Conservation (phyloP, 1,284 basidiomycete species). For the Irpex sp. region DNA sequence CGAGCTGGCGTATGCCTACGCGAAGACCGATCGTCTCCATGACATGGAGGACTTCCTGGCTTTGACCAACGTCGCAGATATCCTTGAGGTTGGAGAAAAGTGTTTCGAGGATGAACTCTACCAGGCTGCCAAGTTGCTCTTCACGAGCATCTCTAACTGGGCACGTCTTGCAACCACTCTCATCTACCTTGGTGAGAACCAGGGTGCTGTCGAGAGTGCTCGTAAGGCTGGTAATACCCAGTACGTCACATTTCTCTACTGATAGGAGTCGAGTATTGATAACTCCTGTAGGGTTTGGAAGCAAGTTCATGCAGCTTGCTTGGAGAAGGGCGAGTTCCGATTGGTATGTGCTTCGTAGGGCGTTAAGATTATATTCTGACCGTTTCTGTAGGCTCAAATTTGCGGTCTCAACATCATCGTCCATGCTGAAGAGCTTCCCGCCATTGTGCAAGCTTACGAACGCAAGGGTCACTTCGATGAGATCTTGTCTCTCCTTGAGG, state of each 20-base stretch:
- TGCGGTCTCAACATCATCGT: slow-evolving; percentile 95
- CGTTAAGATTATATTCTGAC: slow-evolving; percentile 4
- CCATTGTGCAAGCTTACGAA: slow-evolving; percentile 86
- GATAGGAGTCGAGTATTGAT: slow-evolving; percentile 5
- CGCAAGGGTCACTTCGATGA: slow-evolving; percentile 93
- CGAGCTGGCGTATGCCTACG: slow-evolving; percentile 94
- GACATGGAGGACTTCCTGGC: slow-evolving; percentile 99
- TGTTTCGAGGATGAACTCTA: slow-evolving; percentile 99
- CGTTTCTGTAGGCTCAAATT: slow-evolving; percentile 75
- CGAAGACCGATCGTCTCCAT: slow-evolving; percentile 94
- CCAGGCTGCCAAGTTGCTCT: slow-evolving; percentile 94
- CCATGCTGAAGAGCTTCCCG: slow-evolving; percentile 90
- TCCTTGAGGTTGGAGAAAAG: slow-evolving; percentile 96
- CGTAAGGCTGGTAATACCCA: slow-evolving; percentile 99
- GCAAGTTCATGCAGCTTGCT: slow-evolving; percentile 97
- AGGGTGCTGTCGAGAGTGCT: slow-evolving; percentile 96
- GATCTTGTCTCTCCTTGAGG: slow-evolving; percentile 88
- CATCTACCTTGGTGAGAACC: slow-evolving; percentile 98
- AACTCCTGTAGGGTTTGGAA: slow-evolving; percentile 85
- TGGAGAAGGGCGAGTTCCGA: slow-evolving; percentile 97
- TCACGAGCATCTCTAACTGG: slow-evolving; percentile 98
- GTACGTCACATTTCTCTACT: slow-evolving; percentile 39
- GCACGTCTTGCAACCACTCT: slow-evolving; percentile 96
- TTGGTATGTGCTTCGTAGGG: slow-evolving; percentile 41
- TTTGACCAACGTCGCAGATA: slow-evolving; percentile 99